Evolutionary conservation across 768 basidiomycete species (phyloP).

Genomic region (Boletus tylopilopsis): DNA sequence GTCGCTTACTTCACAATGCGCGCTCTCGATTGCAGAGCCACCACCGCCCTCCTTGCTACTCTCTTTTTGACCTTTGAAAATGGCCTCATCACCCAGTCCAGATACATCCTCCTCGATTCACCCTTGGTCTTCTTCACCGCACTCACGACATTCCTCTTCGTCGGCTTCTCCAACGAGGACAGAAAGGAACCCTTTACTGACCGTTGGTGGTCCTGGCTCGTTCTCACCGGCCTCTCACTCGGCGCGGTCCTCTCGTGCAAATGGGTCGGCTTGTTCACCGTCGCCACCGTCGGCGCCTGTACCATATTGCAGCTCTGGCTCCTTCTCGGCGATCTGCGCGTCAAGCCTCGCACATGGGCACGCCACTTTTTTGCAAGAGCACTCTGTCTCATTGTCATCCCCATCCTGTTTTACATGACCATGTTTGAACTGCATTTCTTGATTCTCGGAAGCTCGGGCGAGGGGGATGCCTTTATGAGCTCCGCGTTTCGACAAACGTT

Average conservation of each 20-base stretch:
- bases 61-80: conserved; percentile 97
- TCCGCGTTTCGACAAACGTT: conserved; percentile 98
- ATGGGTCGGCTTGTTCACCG: conserved; percentile 98
- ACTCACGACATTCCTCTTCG: conserved; percentile 82
- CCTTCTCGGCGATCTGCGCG: conserved; percentile 80
- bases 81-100: conserved; percentile 90
- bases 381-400: conserved; percentile 83
- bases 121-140: conserved; percentile 99
- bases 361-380: conserved; percentile 88
- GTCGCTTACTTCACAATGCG: conserved; percentile 92
- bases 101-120: conserved; percentile 95
- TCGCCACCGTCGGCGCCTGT: conserved; percentile 86
- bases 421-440: conserved; percentile 97
- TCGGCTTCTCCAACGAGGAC: conserved; percentile 90
- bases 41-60: conserved; percentile 87
- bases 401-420: conserved; percentile 86
- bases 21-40: conserved; percentile 85
- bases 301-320: conserved; percentile 87
- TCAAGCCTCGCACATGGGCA: conserved; percentile 71
- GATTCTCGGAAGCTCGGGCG: conserved; percentile 85
- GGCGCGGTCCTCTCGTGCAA: conserved; percentile 94
- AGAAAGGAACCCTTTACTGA: conserved; percentile 77
- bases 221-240: conserved; percentile 80
- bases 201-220: conserved; percentile 91
- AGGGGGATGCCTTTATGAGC: conserved; percentile 99